A percentile compares a stretch with the other conserved stretches of the same genome.
These are phyloP conservation scores for Vitis hybrid DNA, from an alignment of 177 flowering plant species.

Conservation along the genomic window DNA sequence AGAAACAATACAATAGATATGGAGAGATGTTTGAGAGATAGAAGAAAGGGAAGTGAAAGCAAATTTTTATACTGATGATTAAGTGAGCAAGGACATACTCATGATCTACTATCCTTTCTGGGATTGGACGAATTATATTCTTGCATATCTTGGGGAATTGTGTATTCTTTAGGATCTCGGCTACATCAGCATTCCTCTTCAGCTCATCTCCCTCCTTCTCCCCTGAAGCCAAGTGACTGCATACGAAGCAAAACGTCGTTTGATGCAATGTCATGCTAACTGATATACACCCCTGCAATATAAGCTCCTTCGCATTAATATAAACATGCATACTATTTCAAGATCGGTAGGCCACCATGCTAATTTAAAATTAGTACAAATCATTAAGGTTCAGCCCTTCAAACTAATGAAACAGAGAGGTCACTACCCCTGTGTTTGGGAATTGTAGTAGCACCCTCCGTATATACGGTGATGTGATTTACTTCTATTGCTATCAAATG, in stretches of 20 bases:
- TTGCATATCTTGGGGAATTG: slow-evolving; percentile 71
- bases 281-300: slow-evolving; percentile 76
- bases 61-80: neutral
- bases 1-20: neutral
- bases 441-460: too few species aligned
- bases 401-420: too few species aligned
- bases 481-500: too few species aligned
- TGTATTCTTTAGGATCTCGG: slow-evolving; percentile 63
- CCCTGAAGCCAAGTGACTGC: slow-evolving; percentile 86
- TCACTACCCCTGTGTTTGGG: too few species aligned
- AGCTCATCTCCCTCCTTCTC: slow-evolving; percentile 89
- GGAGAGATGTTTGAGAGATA: neutral
- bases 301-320: neutral
- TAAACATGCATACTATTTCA: too few species aligned
- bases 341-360: too few species aligned
- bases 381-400: too few species aligned
- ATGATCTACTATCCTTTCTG: slow-evolving; percentile 78
- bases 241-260: slow-evolving; percentile 81
- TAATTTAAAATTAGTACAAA: neutral
- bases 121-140: slow-evolving; percentile 34
- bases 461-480: too few species aligned
- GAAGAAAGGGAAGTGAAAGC: neutral
- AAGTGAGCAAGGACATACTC: slow-evolving; percentile 44
- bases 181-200: slow-evolving; percentile 68
- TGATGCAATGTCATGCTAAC: slow-evolving; percentile 76